Evolutionary conservation across 2,329 filamentous ascomycete genomes (phyloP).

Genomic region (Fusarium sp.): DNA sequence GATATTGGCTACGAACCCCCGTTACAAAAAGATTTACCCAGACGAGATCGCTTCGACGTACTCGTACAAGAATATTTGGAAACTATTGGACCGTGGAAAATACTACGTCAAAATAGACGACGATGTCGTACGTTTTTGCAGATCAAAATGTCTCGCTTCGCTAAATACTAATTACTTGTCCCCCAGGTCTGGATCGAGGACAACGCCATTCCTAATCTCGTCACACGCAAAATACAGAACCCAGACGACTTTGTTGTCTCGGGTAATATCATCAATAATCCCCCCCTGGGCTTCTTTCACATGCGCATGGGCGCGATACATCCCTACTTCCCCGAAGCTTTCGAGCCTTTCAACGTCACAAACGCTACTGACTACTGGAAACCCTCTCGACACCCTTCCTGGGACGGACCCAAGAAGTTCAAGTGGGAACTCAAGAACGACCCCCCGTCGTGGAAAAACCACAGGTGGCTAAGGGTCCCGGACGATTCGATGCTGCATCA

Average conservation of each 20-base stretch:
- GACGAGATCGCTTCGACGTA: conserved; percentile 24
- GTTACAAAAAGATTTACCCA: conserved; percentile 33
- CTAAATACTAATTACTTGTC: conserved; percentile 5
- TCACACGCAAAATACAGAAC: conserved; percentile 29
- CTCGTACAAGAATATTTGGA: conserved; percentile 39
- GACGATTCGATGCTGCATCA: conserved; percentile 25
- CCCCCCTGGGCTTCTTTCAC: conserved; percentile 39
- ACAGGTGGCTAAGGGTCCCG: conserved; percentile 34
- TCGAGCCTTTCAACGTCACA: conserved; percentile 4
- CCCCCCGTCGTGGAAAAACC: neutral
- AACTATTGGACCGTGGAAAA: conserved; percentile 34
- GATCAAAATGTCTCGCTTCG: neutral
- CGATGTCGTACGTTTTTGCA: conserved; percentile 19
- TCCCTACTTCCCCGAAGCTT: conserved; percentile 33
- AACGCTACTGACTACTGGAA: conserved; percentile 32
- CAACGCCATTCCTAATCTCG: conserved; percentile 32
- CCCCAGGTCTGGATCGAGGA: conserved; percentile 40
- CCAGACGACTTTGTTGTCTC: conserved; percentile 36
- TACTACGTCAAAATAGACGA: conserved; percentile 45
- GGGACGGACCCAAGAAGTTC: conserved; percentile 25
- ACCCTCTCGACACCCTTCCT: conserved; percentile 26
- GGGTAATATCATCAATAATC: conserved; percentile 41
- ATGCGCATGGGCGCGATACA: conserved; percentile 39
- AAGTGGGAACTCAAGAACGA: conserved; percentile 21
- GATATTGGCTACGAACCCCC: conserved; percentile 30